Conservation (phyloP, 1,284 basidiomycete species). For the Kalmanozyma brasiliensis region DNA sequence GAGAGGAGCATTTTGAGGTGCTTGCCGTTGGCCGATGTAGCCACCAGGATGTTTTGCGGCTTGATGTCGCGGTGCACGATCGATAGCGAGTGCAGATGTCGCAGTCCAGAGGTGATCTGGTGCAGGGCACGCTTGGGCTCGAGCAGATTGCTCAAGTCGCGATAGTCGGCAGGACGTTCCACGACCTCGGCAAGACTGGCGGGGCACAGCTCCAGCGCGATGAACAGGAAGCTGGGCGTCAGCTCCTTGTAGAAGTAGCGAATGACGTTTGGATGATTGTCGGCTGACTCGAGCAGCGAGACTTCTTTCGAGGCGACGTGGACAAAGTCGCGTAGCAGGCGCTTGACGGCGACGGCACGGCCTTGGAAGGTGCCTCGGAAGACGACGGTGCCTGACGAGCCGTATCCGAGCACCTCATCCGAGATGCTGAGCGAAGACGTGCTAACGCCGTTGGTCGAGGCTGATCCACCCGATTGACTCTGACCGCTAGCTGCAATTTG, state of each 20-base stretch:
- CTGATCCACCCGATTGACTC: slow-evolving; percentile 19
- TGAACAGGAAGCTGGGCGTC: slow-evolving; percentile 82
- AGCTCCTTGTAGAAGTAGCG: slow-evolving; percentile 96
- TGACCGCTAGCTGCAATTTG: slow-evolving; percentile 42
- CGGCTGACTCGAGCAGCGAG: slow-evolving; percentile 84
- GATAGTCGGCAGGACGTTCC: slow-evolving; percentile 71
- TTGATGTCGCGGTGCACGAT: slow-evolving; percentile 98
- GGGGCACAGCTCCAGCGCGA: slow-evolving; percentile 95
- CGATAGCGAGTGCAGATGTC: slow-evolving; percentile 91
- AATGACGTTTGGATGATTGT: slow-evolving; percentile 98
- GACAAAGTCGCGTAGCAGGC: slow-evolving; percentile 92
- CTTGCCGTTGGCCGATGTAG: slow-evolving; percentile 45
- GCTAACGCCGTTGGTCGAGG: slow-evolving; percentile 35
- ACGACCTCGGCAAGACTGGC: slow-evolving; percentile 92
- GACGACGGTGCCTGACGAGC: slow-evolving; percentile 95
- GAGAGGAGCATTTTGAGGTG: slow-evolving; percentile 65
- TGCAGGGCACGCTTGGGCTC: slow-evolving; percentile 85
- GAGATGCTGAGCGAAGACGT: slow-evolving; percentile 56
- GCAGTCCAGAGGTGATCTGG: slow-evolving; percentile 87
- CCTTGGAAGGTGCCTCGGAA: slow-evolving; percentile 93
- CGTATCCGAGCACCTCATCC: slow-evolving; percentile 74
- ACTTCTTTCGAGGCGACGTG: slow-evolving; percentile 94
- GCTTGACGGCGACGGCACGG: slow-evolving; percentile 94
- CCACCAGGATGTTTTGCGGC: slow-evolving; percentile 95
- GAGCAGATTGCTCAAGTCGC: slow-evolving; percentile 54